These are phyloP conservation scores for Cymbidium sinense DNA, from an alignment of 106 monocot genomes.

Conservation along the genomic window DNA sequence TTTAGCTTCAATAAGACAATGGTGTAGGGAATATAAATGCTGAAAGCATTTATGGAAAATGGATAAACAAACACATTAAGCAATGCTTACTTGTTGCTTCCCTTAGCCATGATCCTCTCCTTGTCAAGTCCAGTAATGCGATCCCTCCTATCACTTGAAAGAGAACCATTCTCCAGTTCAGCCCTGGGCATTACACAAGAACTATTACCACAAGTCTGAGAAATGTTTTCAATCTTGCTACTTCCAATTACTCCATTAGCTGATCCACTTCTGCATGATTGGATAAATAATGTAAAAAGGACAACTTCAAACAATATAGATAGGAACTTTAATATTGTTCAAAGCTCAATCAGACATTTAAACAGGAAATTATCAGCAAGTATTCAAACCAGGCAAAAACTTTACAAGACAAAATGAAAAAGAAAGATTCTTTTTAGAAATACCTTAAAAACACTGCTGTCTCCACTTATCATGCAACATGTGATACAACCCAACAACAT, in stretches of 20 bases:
- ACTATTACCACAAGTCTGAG: slow-evolving; percentile 38
- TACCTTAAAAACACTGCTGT: too few species aligned
- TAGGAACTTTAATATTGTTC: background rate
- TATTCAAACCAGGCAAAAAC: background rate
- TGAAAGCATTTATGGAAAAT: background rate
- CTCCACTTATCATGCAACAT: background rate
- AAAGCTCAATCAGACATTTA: background rate
- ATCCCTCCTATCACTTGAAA: slow-evolving; percentile 68
- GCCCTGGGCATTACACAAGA: slow-evolving; percentile 29
- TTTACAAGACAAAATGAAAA: background rate
- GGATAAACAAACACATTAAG: slow-evolving; percentile 5
- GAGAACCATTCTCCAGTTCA: slow-evolving; percentile 40
- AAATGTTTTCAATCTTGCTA: slow-evolving; percentile 50
- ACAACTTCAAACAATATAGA: background rate
- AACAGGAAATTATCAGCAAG: background rate
- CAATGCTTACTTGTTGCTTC: slow-evolving; percentile 45
- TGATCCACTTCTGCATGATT: slow-evolving; percentile 48
- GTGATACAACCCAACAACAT: background rate
- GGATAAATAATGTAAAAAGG: background rate
- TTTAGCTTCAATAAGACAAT: background rate
- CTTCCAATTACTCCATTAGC: slow-evolving; percentile 40
- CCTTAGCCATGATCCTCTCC: slow-evolving; percentile 53
- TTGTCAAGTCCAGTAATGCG: slow-evolving; percentile 43
- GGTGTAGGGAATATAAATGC: background rate
- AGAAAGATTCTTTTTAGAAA: too few species aligned